Base-by-base conservation (phyloP, 148 eudicot genomes). In the Spergularia marina region DNA sequence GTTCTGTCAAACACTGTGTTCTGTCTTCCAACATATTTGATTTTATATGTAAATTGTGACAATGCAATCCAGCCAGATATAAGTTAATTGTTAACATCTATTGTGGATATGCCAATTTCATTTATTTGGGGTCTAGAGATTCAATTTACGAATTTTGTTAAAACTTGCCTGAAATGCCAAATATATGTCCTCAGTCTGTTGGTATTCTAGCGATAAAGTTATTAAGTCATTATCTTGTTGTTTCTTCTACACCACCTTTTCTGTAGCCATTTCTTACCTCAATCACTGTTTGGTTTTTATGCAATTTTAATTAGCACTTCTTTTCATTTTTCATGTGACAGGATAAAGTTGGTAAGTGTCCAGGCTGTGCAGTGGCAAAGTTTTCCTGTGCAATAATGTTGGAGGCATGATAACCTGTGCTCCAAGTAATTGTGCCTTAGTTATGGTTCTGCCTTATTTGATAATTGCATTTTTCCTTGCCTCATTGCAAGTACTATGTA, bases 281-380 rank as follows among this genome's bases (percentile, higher is more conserved):
- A 12, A 23, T 57, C 40, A 18, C 14, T 65, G 7, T 65, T 20
- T 51, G 18, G 39, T 17, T 51, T 34, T 34, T 9, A 18, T 58
- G 56, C 12, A 25, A 14, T 44, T 30, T 34, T 66, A 52, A 60
- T 61, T 36, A 36, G 58, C 53, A 39, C 23, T 62, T 47, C 68
- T 75, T 58, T 63, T 55, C 57, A 17, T 78, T 79, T 68, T 74
- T 68, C 34, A 54, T 73, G 59, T 88, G 71, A 58, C 97, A 94
- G 98, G 98, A 94, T 85, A 94, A 89, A 89, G 97, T 94, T 75
- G 98, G 98, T 94, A 90, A 88, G 97, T 82, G 74, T 79, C 80
- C 66, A 40, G 73, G 73, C 82, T 65, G 25, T 66, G 10, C 73
- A 70, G 67, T 52, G 74, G 40, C 36, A 72, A 57, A 73, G 76